These are phyloP conservation scores for Diaporthe ampelina DNA, from an alignment of 2,329 filamentous ascomycete genomes.

Conservation along the genomic window DNA sequence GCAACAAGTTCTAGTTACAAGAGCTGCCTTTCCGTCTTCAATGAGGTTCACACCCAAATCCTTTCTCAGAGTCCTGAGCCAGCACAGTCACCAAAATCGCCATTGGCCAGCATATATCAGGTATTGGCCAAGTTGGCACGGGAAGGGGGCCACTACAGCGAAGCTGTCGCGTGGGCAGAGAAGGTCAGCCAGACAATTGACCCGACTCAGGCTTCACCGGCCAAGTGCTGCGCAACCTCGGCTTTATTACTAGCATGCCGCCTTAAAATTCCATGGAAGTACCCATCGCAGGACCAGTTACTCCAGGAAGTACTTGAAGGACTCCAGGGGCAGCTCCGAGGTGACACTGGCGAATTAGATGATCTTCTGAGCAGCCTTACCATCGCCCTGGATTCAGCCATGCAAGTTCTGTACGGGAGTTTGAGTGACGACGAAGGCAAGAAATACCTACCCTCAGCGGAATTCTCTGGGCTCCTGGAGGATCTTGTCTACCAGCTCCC, in stretches of 20 bases:
- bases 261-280: slow-evolving; percentile 60
- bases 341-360: slow-evolving; percentile 71
- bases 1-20: slow-evolving; percentile 55
- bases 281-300: slow-evolving; percentile 56
- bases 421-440: slow-evolving; percentile 39
- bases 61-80: slow-evolving; percentile 52
- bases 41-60: slow-evolving; percentile 56
- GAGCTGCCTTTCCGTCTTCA: slow-evolving; percentile 53
- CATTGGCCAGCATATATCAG: slow-evolving; percentile 65
- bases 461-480: slow-evolving; percentile 60
- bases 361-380: slow-evolving; percentile 72
- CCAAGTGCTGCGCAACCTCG: slow-evolving; percentile 64
- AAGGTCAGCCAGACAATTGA: slow-evolving; percentile 58
- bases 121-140: slow-evolving; percentile 60
- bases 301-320: slow-evolving; percentile 65
- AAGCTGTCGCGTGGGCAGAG: slow-evolving; percentile 69
- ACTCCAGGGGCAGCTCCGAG: slow-evolving; percentile 71
- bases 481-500: slow-evolving; percentile 71
- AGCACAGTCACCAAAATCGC: slow-evolving; percentile 55
- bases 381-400: slow-evolving; percentile 66
- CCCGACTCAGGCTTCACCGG: slow-evolving; percentile 59
- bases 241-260: slow-evolving; percentile 69
- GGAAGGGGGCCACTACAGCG: slow-evolving; percentile 62
- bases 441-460: slow-evolving; percentile 40
- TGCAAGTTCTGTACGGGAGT: slow-evolving; percentile 58